These are phyloP conservation scores for Asterochloris sp. DNA, from an alignment of 139 green algal genomes.

Conservation along the genomic window DNA sequence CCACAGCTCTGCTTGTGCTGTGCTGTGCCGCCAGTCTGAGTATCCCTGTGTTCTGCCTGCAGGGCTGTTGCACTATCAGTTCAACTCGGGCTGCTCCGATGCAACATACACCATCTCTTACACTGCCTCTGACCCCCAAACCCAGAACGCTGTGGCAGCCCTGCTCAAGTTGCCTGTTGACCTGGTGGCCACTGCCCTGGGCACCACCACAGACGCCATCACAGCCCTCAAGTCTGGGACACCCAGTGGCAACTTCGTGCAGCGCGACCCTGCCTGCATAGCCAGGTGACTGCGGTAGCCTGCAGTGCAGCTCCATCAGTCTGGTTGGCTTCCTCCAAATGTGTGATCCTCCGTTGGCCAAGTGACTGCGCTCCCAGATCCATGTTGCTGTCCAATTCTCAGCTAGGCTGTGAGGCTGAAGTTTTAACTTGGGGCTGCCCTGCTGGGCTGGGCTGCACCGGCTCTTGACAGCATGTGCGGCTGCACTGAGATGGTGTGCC, in stretches of 20 bases:
- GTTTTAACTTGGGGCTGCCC: not conserved
- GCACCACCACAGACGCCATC: not conserved
- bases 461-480: too few species aligned
- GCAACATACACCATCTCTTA: conserved; percentile 32
- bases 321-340: not conserved
- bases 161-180: not conserved
- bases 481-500: too few species aligned
- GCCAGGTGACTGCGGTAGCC: not conserved
- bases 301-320: too few species aligned
- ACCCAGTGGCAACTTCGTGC: conserved; percentile 4
- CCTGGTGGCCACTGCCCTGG: conserved; percentile 1
- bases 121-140: conserved; percentile 19
- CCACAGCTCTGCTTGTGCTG: not conserved
- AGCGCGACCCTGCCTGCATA: not conserved
- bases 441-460: not conserved
- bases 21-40: not conserved
- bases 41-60: not conserved
- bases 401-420: not conserved
- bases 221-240: not conserved
- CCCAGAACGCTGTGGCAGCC: conserved; percentile 5
- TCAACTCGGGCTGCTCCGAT: conserved; percentile 19
- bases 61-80: conserved; percentile 34
- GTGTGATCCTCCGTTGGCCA: not conserved
- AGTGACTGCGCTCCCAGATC: not conserved
- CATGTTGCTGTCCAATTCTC: not conserved